Evolutionary conservation across 2,329 filamentous ascomycete species (phyloP).

Genomic region (Curvularia hawaiiensis): DNA sequence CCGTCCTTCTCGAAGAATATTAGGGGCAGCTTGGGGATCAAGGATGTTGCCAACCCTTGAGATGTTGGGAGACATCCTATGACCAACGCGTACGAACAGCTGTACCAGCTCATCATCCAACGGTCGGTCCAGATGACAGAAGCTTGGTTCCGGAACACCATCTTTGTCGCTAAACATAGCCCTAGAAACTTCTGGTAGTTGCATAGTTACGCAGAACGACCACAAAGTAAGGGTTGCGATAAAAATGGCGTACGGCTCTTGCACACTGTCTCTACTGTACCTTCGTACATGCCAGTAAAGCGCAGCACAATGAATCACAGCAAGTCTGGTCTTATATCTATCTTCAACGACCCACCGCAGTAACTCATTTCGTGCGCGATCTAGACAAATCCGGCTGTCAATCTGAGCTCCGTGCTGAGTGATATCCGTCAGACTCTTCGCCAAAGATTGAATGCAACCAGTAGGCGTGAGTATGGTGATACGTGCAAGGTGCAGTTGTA

Average conservation of each 20-base stretch:
- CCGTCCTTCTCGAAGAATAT: neutral
- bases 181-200: conserved; percentile 13
- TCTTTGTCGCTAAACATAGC: conserved; percentile 11
- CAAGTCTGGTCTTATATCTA: conserved; percentile 62
- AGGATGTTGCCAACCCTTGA: conserved; percentile 60
- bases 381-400: neutral
- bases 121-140: conserved; percentile 61
- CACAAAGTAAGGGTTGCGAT: conserved; percentile 55
- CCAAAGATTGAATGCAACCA: conserved; percentile 53
- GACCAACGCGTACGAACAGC: conserved; percentile 56
- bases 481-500: conserved; percentile 62
- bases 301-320: conserved; percentile 60
- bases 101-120: conserved; percentile 60
- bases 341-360: conserved; percentile 58
- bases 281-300: conserved; percentile 59
- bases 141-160: conserved; percentile 42
- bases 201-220: conserved; percentile 49
- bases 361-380: conserved; percentile 37
- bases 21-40: conserved; percentile 1
- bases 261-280: conserved; percentile 54
- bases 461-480: conserved; percentile 59
- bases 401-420: neutral
- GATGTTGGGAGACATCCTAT: conserved; percentile 57
- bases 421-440: conserved; percentile 22
- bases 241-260: conserved; percentile 54